A percentile compares a stretch with the other conserved stretches of the same genome.
These are phyloP conservation scores for slime mould (Dictyostelium discoideum) DNA, from an alignment of 78 protist species.

Conservation along the genomic window DNA sequence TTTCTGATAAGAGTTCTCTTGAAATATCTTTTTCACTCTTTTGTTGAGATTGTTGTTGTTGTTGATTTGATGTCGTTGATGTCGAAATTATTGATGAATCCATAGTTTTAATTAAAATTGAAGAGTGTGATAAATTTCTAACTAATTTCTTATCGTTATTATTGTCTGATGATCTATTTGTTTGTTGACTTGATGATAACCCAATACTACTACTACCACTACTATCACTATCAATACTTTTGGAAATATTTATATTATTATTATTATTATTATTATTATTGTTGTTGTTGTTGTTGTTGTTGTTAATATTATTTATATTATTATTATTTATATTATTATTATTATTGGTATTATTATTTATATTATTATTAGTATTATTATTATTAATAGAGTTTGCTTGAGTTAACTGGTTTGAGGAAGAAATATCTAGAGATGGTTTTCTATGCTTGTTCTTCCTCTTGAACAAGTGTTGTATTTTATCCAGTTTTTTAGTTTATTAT, in stretches of 20 bases:
- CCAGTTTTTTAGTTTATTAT: slow-evolving; percentile 16
- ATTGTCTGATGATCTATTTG: not conserved
- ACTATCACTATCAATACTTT: slow-evolving; percentile 11
- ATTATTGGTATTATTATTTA: not conserved
- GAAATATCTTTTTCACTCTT: slow-evolving; percentile 7
- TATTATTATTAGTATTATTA: not conserved
- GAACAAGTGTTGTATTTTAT: slow-evolving; percentile 22
- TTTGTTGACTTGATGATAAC: not conserved
- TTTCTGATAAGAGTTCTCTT: slow-evolving; percentile 21
- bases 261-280: slow-evolving; percentile 9
- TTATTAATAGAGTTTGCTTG: not conserved
- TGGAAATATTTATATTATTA: not conserved
- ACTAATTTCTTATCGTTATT: not conserved
- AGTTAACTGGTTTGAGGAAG: not conserved
- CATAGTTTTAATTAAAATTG: not conserved
- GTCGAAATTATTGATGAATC: not conserved
- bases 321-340: not conserved
- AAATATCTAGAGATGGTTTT: not conserved
- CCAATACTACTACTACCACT: not conserved
- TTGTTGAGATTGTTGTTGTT: not conserved
- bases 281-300: no score
- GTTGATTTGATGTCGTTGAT: not conserved
- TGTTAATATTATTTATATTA: no score
- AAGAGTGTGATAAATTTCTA: not conserved
- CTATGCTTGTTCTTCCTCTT: slow-evolving; percentile 22